These are phyloP conservation scores for Tanozyma kutaoensis DNA, from an alignment of 805 yeast genomes.

Conservation along the genomic window DNA sequence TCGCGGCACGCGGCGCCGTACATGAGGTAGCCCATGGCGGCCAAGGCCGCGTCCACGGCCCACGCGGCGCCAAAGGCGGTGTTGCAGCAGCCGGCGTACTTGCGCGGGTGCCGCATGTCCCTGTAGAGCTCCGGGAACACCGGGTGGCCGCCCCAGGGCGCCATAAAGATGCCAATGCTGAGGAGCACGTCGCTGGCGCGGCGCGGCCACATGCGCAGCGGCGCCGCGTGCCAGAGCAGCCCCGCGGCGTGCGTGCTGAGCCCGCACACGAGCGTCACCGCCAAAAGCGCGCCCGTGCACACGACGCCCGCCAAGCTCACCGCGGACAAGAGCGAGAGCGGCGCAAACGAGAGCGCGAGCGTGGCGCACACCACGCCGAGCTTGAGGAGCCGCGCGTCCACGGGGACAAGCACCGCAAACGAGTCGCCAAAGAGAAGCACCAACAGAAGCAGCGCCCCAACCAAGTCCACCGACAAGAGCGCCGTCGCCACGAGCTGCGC, in stretches of 20 bases:
- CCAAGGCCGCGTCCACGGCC: slow-evolving; percentile 47
- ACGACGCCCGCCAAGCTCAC: slow-evolving; percentile 44
- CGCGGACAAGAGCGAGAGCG: slow-evolving; percentile 39
- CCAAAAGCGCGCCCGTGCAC: slow-evolving; percentile 37
- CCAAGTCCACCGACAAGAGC: slow-evolving; percentile 40
- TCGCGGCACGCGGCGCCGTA: slow-evolving; percentile 59
- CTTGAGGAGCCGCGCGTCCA: slow-evolving; percentile 12
- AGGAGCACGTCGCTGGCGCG: slow-evolving; percentile 24
- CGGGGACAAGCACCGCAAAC: slow-evolving; percentile 15
- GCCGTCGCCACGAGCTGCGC: slow-evolving; percentile 30
- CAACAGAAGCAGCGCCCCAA: slow-evolving; percentile 50
- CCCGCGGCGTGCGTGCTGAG: slow-evolving; percentile 33
- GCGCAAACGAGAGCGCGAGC: slow-evolving; percentile 38
- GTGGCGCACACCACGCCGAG: slow-evolving; percentile 21
- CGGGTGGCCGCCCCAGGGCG: slow-evolving; percentile 82
- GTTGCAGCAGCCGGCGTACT: slow-evolving; percentile 38
- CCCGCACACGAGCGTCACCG: slow-evolving; percentile 36
- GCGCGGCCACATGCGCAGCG: slow-evolving; percentile 20
- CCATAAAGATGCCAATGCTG: slow-evolving; percentile 52
- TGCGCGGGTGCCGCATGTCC: slow-evolving; percentile 62
- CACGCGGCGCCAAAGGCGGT: slow-evolving; percentile 48
- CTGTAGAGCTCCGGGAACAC: slow-evolving; percentile 65
- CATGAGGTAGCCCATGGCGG: slow-evolving; percentile 62
- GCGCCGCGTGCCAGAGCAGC: slow-evolving; percentile 35
- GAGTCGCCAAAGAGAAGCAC: slow-evolving; percentile 50